Base-by-base conservation (phyloP, 768 basidiomycete genomes). In the Gautieria morchelliformis region DNA sequence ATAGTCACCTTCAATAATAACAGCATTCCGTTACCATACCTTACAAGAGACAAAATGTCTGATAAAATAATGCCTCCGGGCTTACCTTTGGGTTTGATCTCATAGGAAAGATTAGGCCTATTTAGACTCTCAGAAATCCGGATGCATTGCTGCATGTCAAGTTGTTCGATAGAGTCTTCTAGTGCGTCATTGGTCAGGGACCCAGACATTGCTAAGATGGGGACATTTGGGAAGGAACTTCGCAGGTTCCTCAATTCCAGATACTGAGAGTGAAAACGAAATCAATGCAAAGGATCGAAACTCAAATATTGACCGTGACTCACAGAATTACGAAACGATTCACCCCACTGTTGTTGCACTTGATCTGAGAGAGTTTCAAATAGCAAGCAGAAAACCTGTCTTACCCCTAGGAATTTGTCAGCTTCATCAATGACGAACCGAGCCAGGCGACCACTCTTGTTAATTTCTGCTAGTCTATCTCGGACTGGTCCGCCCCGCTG, bases 381-480 rank as follows among this genome's bases (percentile, higher is more conserved):
- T 9, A 30, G 4, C 44, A 39, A 39, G 11, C 30, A 15, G 42
- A 9, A 10, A 17, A 42, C 22, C 14, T 35, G 27, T 3, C 56
- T 20, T 30, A 57, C 56, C 10, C 17, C 35, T 20, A 57, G 20
- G 20, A 50, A 10, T 49, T 57, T 47, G 12, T 57, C 46, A 20
- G 47, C 56, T 45, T 57, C 56, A 47, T 57, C 56, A 17, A 57
- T 24, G 11, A 57, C 47, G 22, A 57, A 39, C 19, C 45, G 22
- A n/a, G 9, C 56, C 32, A 57, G 40, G 12, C 45, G 46, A 20
- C 39, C 47, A 12, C 3, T 20, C 37, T 24, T 30, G 32, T 50
- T 19, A 15, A 50, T 39, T 10, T n/a, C 24, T 4, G 27, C n/a
- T 19, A 57, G 37, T 52, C 6, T 19, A 27, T n/a, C 8, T 37